phyloP scores from a whole-genome alignment of 2,329 filamentous ascomycete genomes.

The Calonectria multiphialidica region DNA sequence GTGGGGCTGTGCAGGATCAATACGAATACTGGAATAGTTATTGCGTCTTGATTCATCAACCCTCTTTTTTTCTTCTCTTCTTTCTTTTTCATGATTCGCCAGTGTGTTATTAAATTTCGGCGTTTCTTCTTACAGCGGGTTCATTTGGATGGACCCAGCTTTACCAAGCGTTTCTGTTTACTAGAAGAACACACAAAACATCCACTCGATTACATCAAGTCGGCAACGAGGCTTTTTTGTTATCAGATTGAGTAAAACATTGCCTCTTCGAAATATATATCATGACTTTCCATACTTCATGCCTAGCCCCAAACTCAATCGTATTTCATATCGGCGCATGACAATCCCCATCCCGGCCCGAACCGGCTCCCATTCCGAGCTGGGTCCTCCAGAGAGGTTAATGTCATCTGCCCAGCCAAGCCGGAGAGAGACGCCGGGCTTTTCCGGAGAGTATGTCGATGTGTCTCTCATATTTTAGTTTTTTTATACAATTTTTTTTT shows the following conservation, averaged over 20 bases:
- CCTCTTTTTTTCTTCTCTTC: too few species aligned
- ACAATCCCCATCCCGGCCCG: neutral
- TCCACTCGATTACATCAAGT: neutral
- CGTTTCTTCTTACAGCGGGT: neutral
- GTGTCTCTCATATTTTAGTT: neutral
- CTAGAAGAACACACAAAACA: neutral
- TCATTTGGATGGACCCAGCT: too few species aligned
- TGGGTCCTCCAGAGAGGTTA: too few species aligned
- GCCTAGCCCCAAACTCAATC: neutral
- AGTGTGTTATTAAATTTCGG: neutral
- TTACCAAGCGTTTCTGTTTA: neutral
- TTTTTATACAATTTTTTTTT: too few species aligned
- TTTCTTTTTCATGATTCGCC: neutral
- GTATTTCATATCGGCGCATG: neutral
- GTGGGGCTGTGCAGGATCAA: neutral
- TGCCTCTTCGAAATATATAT: neutral
- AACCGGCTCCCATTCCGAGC: neutral
- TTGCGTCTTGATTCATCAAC: neutral
- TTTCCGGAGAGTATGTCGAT: neutral
- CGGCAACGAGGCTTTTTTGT: neutral
- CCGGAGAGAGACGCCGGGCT: neutral
- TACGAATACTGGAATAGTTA: neutral
- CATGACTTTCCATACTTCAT: neutral
- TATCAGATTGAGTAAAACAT: neutral
- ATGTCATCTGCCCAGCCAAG: neutral